Evolutionary conservation across 2,329 filamentous ascomycete species (phyloP), one percentile per base, ranked within the genome.

Genomic region (Colletotrichum caudatum): DNA sequence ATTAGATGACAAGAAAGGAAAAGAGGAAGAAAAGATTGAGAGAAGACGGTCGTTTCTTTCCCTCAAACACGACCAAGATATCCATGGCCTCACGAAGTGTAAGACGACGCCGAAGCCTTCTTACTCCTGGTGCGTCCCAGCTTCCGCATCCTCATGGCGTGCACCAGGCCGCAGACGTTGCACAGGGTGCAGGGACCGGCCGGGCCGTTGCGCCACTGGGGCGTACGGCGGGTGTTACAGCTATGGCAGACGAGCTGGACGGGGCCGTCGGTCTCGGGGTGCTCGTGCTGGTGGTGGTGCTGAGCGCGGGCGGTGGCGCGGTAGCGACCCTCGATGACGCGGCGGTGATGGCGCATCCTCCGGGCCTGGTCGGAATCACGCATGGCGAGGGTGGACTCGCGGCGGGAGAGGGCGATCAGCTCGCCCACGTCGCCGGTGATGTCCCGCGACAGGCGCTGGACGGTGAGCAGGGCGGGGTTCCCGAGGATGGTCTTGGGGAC

Each of bases 141-240:
- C 50, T 56, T 64, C 23, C 61, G 61, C 50, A 54, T 51, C 50
- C 61, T 37, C 61, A 44, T 46, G 50, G 61, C 61, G n/a, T 56
- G 23, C 8, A 64, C 9, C 26, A 64, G 37, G 1, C 61, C 61
- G 50, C 61, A 64, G 9, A 64, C 61, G 20, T 64, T 64, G 50
- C 61, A 64, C 11, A 64, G 26, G 2, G 37, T 64, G 5, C 50
- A 41, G 11, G 61, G 61, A 23, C 61, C 61, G 18, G 61, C 61
- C 7, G 61, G 61, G 8, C 61, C 61, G 14, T 12, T 54, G 39
- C 61, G 61, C 61, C 61, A 64, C 33, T 64, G 50, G 1, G 61
- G 61, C 8, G 61, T 64, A 26, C 26, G 37, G 1, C 46, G 29
- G 18, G 61, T 12, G n/a, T 46, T 23, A 26, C 61, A 64, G 35